Evolutionary conservation across 2,329 filamentous ascomycete species (phyloP).

Genomic region (Neurospora sp.): DNA sequence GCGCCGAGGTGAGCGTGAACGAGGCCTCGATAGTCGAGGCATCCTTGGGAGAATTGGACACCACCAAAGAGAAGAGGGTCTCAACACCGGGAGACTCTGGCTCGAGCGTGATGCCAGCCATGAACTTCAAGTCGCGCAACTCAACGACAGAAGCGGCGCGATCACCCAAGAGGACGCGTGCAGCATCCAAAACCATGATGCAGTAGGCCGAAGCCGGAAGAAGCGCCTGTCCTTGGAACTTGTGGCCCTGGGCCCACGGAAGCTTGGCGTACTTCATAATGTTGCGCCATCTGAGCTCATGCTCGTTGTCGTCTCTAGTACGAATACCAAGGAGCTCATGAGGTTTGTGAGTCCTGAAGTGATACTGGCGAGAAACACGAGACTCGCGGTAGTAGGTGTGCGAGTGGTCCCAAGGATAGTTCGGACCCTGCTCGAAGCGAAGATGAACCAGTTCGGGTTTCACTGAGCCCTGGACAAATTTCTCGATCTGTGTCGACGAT

Average conservation of each 20-base stretch:
- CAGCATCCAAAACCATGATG: constrained; percentile 36
- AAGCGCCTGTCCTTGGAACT: constrained; percentile 33
- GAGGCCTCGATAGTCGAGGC: constrained; percentile 20
- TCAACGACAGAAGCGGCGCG: constrained; percentile 21
- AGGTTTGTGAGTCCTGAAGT: constrained; percentile 24
- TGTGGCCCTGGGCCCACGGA: constrained; percentile 31
- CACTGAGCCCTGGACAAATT: constrained; percentile 17
- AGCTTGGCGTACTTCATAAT: constrained; percentile 27
- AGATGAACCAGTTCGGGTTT: constrained; percentile 12
- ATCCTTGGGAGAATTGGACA: constrained; percentile 11
- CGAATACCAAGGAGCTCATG: constrained; percentile 31
- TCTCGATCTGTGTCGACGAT: constrained; percentile 11
- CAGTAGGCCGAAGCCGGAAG: constrained; percentile 38
- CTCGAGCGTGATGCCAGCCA: constrained; percentile 24
- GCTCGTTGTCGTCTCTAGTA: constrained; percentile 26
- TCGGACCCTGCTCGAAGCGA: constrained; percentile 24
- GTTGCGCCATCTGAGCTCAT: constrained; percentile 30
- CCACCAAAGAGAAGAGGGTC: constrained; percentile 25
- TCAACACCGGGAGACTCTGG: constrained; percentile 26
- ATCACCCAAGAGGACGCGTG: constrained; percentile 19
- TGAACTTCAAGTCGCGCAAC: constrained; percentile 23
- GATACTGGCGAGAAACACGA: constrained; percentile 28
- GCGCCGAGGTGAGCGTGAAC: constrained; percentile 26
- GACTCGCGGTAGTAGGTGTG: constrained; percentile 33
- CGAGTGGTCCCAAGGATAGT: constrained; percentile 40